Conservation (phyloP, 2,329 filamentous ascomycete species). For the Sarocladium strictum region DNA sequence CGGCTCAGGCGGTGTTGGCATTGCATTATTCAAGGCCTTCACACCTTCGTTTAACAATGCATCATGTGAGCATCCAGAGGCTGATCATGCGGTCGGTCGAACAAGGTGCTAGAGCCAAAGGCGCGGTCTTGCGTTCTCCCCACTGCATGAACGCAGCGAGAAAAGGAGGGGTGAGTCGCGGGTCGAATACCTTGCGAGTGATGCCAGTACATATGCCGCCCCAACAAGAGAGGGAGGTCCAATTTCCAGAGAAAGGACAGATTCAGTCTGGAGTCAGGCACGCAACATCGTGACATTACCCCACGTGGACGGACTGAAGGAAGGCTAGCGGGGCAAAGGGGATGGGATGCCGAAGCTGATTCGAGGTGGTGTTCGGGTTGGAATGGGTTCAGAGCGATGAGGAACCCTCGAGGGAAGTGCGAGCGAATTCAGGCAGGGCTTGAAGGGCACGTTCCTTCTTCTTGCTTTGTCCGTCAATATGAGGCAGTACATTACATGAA, state of each 20-base stretch:
- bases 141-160: background rate
- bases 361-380: background rate
- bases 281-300: conserved; percentile 8
- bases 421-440: no score
- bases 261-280: background rate
- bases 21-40: background rate
- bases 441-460: no score
- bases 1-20: background rate
- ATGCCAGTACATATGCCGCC: background rate
- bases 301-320: conserved; percentile 8
- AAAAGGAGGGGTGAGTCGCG: background rate
- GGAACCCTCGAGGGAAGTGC: no score
- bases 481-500: no score
- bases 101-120: background rate
- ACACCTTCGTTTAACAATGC: background rate
- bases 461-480: no score
- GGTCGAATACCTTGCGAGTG: background rate
- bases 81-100: conserved; percentile 6
- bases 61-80: conserved; percentile 2
- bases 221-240: background rate
- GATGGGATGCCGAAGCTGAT: background rate
- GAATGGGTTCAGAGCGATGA: background rate
- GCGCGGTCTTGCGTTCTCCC: background rate
- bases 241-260: background rate
- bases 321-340: conserved; percentile 1